These are phyloP conservation scores for Entomortierella chlamydospora DNA, from an alignment of 192 early-diverging fungal genomes.

Conservation along the genomic window DNA sequence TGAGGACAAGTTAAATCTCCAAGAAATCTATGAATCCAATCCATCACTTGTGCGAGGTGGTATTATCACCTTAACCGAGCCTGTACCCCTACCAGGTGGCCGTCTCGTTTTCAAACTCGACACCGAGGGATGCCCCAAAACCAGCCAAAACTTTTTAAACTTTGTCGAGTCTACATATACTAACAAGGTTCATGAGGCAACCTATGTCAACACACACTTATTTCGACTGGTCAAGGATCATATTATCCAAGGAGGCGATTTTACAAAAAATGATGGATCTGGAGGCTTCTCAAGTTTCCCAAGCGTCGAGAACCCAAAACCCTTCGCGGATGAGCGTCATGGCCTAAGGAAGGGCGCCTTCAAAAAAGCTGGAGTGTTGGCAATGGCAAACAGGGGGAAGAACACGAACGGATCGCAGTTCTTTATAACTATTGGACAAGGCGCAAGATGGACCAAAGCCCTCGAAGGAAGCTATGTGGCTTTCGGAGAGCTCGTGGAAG, in stretches of 20 bases:
- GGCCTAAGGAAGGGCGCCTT: slow-evolving; percentile 44
- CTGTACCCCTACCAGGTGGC: slow-evolving; percentile 37
- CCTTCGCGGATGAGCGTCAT: slow-evolving; percentile 46
- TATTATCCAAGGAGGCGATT: slow-evolving; percentile 50
- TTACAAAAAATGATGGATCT: slow-evolving; percentile 48
- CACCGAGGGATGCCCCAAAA: slow-evolving; percentile 39
- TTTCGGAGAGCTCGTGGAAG: slow-evolving; percentile 39
- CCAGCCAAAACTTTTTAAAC: slow-evolving; percentile 39
- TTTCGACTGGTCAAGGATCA: slow-evolving; percentile 52
- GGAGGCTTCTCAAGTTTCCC: slow-evolving; percentile 42
- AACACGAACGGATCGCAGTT: slow-evolving; percentile 53
- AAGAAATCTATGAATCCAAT: slow-evolving; percentile 52
- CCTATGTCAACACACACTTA: slow-evolving; percentile 42
- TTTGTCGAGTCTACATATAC: slow-evolving; percentile 47
- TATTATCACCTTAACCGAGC: slow-evolving; percentile 35
- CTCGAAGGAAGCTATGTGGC: slow-evolving; percentile 46
- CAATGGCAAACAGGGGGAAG: slow-evolving; percentile 53
- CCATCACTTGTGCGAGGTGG: slow-evolving; percentile 38
- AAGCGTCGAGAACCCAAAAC: slow-evolving; percentile 45
- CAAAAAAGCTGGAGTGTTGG: slow-evolving; percentile 35
- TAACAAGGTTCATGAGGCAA: slow-evolving; percentile 42
- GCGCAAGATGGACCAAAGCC: slow-evolving; percentile 38
- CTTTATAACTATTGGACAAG: slow-evolving; percentile 46
- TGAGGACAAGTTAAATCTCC: slow-evolving; percentile 37
- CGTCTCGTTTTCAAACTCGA: slow-evolving; percentile 37